Evolutionary conservation across 2,329 filamentous ascomycete species (phyloP).

Genomic region (Chrysoporthe austroafricana): DNA sequence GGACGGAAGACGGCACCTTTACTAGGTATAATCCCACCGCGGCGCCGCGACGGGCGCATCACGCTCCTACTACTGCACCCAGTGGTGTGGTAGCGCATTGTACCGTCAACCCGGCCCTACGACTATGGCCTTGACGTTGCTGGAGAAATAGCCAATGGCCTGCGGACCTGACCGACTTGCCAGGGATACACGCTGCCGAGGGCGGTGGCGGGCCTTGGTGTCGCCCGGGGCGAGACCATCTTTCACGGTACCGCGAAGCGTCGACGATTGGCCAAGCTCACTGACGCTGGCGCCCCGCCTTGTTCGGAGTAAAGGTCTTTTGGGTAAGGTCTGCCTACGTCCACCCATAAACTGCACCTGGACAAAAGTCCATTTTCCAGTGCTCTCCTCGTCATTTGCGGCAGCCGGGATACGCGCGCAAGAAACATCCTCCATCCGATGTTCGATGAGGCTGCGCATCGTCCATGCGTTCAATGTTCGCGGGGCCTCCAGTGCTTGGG

Average conservation of each 20-base stretch:
- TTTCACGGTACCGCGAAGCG: background rate
- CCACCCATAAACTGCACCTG: no score
- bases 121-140: background rate
- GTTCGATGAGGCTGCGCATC: conserved; percentile 1
- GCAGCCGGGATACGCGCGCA: background rate
- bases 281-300: background rate
- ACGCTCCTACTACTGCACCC: background rate
- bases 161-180: background rate
- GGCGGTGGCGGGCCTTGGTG: background rate
- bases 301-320: background rate
- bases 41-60: background rate
- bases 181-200: background rate
- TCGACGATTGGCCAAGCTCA: background rate
- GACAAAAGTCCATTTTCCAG: no score
- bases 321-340: background rate
- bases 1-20: background rate
- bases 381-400: background rate
- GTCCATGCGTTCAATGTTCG: background rate
- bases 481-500: background rate
- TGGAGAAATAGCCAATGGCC: background rate
- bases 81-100: no score
- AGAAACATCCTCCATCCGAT: background rate
- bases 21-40: background rate
- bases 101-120: background rate
- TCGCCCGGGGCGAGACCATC: background rate